Percentiles rank a stretch among this genome's conserved stretches.
Conservation (phyloP, 2,329 filamentous ascomycete species). For the Hypoxylon sp. region DNA sequence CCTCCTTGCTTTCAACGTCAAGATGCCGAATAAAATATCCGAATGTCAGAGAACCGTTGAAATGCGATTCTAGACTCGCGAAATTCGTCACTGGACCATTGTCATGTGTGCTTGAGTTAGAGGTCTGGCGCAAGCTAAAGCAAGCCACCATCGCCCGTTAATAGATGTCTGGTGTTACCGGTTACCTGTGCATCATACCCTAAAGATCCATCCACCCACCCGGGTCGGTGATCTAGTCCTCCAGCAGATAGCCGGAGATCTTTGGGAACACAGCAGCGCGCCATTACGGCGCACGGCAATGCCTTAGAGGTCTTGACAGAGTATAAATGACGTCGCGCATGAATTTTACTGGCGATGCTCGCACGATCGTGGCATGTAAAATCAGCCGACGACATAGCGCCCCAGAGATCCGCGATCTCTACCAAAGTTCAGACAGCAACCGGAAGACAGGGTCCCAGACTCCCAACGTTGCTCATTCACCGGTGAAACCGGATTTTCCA, state of each 20-base stretch:
- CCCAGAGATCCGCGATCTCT: constrained; percentile 22
- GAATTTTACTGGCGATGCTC: neutral
- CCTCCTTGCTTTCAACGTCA: constrained; percentile 11
- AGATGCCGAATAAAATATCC: constrained; percentile 1
- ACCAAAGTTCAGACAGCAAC: constrained; percentile 12
- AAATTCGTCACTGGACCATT: constrained; percentile 1
- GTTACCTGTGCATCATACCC: constrained; percentile 9
- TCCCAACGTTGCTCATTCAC: constrained; percentile 5
- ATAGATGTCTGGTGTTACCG: constrained; percentile 13
- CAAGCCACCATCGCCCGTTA: constrained; percentile 18
- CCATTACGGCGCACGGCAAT: constrained; percentile 14
- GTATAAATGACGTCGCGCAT: constrained; percentile 28
- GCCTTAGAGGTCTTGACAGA: constrained; percentile 9
- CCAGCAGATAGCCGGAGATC: constrained; percentile 19
- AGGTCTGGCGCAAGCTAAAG: constrained; percentile 8
- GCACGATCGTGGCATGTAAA: constrained; percentile 27
- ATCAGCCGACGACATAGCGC: constrained; percentile 16
- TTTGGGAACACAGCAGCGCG: constrained; percentile 25
- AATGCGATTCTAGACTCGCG: constrained; percentile 4
- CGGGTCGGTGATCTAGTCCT: constrained; percentile 18
- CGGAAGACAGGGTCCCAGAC: constrained; percentile 13
- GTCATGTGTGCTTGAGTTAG: constrained; percentile 13
- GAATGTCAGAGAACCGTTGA: neutral
- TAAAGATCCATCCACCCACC: constrained; percentile 25
- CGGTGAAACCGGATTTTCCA: constrained; percentile 20